Evolutionary conservation across 2,329 filamentous ascomycete genomes (phyloP), one percentile per base, ranked within the genome.

Genomic region (Alternaria postmessia): DNA sequence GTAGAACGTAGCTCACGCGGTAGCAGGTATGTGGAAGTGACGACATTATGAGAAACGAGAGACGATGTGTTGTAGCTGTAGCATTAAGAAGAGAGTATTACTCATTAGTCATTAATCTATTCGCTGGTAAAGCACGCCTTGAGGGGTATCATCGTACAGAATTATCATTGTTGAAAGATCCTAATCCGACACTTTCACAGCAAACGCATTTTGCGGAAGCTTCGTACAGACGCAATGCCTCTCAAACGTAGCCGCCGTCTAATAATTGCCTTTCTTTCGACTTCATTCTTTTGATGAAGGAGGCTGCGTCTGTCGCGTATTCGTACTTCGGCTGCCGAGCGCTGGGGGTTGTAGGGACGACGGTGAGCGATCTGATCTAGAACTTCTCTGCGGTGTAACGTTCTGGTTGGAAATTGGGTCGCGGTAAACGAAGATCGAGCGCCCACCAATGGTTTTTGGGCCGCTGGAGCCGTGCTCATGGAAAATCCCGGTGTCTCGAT

Each of bases 21-120:
- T 43, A 36, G 14, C 34, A 36, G 20, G 32, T 22, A 42, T 34
- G 24, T 20, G 51, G 42, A 26, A 39, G 12, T 58, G 36, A 61
- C 28, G 54, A 51, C 16, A 12, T 44, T 20, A 57, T 41, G 41
- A 59, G 28, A 54, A 55, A 49, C 8, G 46, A 41, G 22, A 59
- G 43, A 38, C 18, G 18, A 42, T 5, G n/a, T 54, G 34, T 54
- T 30, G 46, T 41, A 30, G 43, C 30, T 39, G n/a, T 22, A 44
- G 34, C 38, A 41, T 30, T 34, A 43, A 22, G 39, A 12, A 42
- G 20, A 24, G 6, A 16, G 20, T 24, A 16, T 5, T 2, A 42
- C 20, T 2, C n/a, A 18, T n/a, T 51, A 41, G 24, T 38, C 34
- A 54, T 47, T 47, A 36, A 34, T 52, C 30, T 1, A 26, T 30